Base-by-base conservation (phyloP, 768 basidiomycete species). In the Serendipita sp. region DNA sequence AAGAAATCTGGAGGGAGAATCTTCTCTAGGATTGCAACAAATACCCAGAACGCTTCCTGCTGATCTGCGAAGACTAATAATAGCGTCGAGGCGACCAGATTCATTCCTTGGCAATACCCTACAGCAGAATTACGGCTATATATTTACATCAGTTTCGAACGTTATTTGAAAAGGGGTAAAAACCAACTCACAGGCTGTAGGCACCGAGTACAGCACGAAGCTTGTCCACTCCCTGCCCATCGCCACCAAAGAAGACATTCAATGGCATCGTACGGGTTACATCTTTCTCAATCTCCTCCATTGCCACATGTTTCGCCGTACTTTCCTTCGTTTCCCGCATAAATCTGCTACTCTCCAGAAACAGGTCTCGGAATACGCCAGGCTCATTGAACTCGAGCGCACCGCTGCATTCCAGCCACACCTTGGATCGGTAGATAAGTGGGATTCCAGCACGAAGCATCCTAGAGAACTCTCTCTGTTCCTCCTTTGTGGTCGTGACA, bases 31-130 rank as follows among this genome's bases (percentile, higher is more conserved):
- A 97, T 86, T 13, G 89, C 90, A 0, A 83, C 76, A 11, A 97
- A 85, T 31, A 88, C 87, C 94, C 94, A 98, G 69, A 96, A 98
- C 0, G 95, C 95, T 64, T 95, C 91, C 74, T 97, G 94, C 72
- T 99, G 95, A 66, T 95, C 87, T 0, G 91, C 90, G 66, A 95
- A 86, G 0, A 92, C 90, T 1, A 99, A 80, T 0, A 99, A 79
- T 1, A 99, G 78, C 0, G 95, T 97, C 2, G 96, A 97, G 0
- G 94, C 90, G 66, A 99, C 83, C 63, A 97, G 83, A 72, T 96
- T 93, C 89, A 94, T 93, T 50, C 90, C 89, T 73, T 94, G 91
- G 66, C 89, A 95, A 70, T 96, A 97, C 0, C 96, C 96, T 3
- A 98, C 90, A 0, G 81, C 77, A 0, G 91, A 87, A 71, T 97